Percentiles rank a stretch among this genome's conserved stretches.
Conservation (phyloP, 2,329 filamentous ascomycete species). For the Neodidymelliopsis sp. region DNA sequence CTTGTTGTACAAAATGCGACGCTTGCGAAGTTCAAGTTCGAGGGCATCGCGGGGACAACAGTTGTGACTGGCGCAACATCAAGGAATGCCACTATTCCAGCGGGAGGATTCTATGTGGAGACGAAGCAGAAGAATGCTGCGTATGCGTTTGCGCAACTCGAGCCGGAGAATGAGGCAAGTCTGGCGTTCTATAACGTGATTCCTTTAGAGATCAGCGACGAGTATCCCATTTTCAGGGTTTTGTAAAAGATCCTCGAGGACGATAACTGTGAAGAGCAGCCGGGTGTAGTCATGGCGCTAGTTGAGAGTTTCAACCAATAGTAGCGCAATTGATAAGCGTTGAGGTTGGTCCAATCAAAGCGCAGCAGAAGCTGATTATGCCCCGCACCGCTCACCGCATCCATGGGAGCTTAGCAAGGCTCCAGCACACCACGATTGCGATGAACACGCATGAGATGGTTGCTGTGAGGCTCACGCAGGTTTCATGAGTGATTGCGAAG, state of each 20-base stretch:
- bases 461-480: no score
- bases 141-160: conserved; percentile 32
- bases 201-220: conserved; percentile 27
- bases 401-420: no score
- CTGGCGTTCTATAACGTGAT: conserved; percentile 32
- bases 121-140: conserved; percentile 36
- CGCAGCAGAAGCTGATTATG: no score
- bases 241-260: background rate
- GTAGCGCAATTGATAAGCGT: no score
- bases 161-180: conserved; percentile 36
- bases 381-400: no score
- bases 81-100: conserved; percentile 25
- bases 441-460: no score
- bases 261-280: no score
- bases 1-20: conserved; percentile 25
- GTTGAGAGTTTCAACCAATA: no score
- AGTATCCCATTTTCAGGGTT: conserved; percentile 22
- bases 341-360: no score
- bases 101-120: conserved; percentile 29
- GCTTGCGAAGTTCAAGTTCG: conserved; percentile 25
- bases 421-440: no score
- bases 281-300: no score
- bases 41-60: conserved; percentile 31
- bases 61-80: conserved; percentile 22
- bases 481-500: no score